Evolutionary conservation across 192 early-diverging fungal species (phyloP).

Genomic region (Backusella westeae): DNA sequence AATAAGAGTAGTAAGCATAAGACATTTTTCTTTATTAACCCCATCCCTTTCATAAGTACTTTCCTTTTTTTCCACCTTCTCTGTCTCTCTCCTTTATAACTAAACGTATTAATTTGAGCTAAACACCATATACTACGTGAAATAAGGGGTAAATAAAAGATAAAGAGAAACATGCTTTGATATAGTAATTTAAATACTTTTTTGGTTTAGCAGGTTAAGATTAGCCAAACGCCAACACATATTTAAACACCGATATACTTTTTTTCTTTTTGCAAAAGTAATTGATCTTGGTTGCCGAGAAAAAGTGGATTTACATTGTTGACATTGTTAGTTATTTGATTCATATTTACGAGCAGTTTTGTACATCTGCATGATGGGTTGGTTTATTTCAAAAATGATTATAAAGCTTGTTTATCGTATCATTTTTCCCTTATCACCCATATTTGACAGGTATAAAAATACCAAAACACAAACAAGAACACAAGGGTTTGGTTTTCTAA

Average conservation of each 20-base stretch:
- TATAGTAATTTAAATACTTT: too few relatives aligned
- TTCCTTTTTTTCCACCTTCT: not conserved
- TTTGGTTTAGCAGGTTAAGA: too few relatives aligned
- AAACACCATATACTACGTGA: not conserved
- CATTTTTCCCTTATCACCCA: not conserved
- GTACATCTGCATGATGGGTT: not conserved
- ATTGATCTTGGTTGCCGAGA: not conserved
- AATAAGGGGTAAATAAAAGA: not conserved
- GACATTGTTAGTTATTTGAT: not conserved
- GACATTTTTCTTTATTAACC: not conserved
- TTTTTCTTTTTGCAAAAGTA: not conserved
- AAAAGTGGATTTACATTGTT: not conserved
- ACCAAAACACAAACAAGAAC: not conserved
- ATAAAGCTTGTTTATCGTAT: not conserved
- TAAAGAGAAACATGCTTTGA: too few relatives aligned
- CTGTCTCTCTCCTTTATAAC: not conserved
- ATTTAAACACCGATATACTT: not conserved
- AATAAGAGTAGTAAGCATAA: not conserved
- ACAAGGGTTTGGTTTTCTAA: not conserved
- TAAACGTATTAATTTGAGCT: not conserved
- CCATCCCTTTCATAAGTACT: not conserved
- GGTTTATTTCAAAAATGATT: not conserved
- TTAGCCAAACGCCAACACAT: not conserved
- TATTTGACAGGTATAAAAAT: not conserved
- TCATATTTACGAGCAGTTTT: not conserved